Evolutionary conservation across 257 asterid species (phyloP).

Genomic region (Prunella vulgaris): DNA sequence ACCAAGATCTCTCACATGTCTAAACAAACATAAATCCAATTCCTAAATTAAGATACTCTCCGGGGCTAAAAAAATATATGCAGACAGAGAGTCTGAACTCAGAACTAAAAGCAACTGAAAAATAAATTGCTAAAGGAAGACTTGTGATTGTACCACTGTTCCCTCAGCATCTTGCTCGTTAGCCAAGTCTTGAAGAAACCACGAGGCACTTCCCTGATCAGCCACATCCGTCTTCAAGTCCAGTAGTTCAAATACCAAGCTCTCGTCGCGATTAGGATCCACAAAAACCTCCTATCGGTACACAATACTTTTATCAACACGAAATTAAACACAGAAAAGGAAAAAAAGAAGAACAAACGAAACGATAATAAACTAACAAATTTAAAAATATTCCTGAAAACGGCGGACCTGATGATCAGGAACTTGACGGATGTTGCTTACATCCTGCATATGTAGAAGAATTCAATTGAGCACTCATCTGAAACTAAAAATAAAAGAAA

Average conservation of each 20-base stretch:
- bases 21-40: background rate
- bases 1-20: background rate
- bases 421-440: conserved; percentile 75
- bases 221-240: conserved; percentile 76
- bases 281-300: conserved; percentile 65
- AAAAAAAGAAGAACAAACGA: background rate
- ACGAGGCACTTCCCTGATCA: conserved; percentile 78
- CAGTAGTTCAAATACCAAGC: conserved; percentile 80
- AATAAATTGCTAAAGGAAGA: background rate
- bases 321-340: background rate
- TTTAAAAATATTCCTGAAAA: background rate
- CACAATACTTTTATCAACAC: conserved; percentile 16
- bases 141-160: conserved; percentile 32
- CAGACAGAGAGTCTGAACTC: background rate
- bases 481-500: background rate
- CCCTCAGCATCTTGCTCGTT: conserved; percentile 91
- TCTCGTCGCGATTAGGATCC: conserved; percentile 84
- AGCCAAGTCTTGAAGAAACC: conserved; percentile 97
- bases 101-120: background rate
- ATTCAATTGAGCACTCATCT: background rate
- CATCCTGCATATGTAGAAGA: conserved; percentile 47
- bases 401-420: conserved; percentile 88
- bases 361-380: background rate
- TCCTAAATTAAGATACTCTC: background rate
- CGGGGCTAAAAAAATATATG: background rate